These are phyloP conservation scores for Solanum hybrid DNA, from an alignment of 305 asterid genomes.

Conservation along the genomic window DNA sequence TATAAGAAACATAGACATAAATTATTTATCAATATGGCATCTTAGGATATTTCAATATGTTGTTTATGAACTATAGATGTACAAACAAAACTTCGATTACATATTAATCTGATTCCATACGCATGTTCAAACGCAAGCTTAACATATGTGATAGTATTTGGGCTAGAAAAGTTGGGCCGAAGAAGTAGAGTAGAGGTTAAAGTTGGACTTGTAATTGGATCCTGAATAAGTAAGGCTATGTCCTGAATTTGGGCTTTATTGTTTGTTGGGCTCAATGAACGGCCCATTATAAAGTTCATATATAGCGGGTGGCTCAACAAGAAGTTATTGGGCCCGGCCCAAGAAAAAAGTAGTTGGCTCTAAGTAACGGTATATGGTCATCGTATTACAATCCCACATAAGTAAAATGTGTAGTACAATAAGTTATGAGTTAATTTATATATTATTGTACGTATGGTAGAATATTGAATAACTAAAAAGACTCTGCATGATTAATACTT, in stretches of 20 bases:
- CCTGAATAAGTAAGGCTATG: background rate
- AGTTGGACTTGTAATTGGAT: background rate
- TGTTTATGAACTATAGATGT: background rate
- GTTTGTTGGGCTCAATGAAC: background rate
- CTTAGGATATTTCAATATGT: background rate
- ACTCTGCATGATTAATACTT: background rate
- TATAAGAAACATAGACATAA: background rate
- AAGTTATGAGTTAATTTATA: background rate
- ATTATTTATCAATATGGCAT: background rate
- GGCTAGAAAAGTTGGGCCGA: background rate
- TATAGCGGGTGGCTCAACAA: background rate
- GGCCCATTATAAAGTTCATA: background rate
- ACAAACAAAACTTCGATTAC: background rate
- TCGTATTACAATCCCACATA: background rate
- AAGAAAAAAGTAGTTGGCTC: background rate
- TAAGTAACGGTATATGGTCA: background rate
- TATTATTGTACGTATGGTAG: background rate
- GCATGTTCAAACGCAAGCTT: background rate
- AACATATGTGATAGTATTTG: background rate
- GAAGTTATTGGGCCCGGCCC: background rate
- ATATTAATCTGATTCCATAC: background rate
- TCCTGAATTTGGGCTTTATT: background rate
- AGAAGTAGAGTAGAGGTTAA: background rate
- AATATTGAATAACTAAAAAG: no score
- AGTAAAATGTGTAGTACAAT: background rate